A percentile compares a stretch with the other conserved stretches of the same genome.
phyloP scores from a whole-genome alignment of 805 yeast species.

The Candida maris region DNA sequence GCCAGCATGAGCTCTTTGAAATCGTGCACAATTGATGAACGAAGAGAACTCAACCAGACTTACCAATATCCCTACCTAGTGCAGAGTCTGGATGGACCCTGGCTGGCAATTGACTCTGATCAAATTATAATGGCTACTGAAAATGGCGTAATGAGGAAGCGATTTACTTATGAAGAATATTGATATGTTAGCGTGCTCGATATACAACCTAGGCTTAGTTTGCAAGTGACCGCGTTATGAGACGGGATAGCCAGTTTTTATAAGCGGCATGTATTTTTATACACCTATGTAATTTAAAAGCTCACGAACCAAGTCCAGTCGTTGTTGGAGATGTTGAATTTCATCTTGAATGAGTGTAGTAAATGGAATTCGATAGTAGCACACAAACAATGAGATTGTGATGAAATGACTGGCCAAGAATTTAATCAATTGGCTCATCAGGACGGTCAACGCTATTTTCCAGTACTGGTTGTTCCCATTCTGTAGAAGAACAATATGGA shows the following conservation, averaged over 20 bases:
- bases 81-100: slow-evolving; percentile 76
- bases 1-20: slow-evolving; percentile 25
- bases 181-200: too few relatives aligned
- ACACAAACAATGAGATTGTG: slow-evolving; percentile 17
- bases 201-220: too few relatives aligned
- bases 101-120: slow-evolving; percentile 65
- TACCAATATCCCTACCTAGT: slow-evolving; percentile 77
- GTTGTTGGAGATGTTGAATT: slow-evolving; percentile 22
- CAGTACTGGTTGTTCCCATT: slow-evolving; percentile 27
- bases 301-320: slow-evolving; percentile 19
- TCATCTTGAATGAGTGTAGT: slow-evolving; percentile 24
- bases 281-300: slow-evolving; percentile 12
- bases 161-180: slow-evolving; percentile 26
- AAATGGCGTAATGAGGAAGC: slow-evolving; percentile 31
- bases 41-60: slow-evolving; percentile 64
- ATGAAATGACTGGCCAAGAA: slow-evolving; percentile 19
- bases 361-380: slow-evolving; percentile 20
- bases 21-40: slow-evolving; percentile 65
- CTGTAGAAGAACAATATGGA: slow-evolving; percentile 29
- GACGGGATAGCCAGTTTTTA: too few relatives aligned
- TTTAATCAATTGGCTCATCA: slow-evolving; percentile 22
- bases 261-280: not conserved
- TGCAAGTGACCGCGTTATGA: too few relatives aligned
- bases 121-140: slow-evolving; percentile 46
- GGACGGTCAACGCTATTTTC: slow-evolving; percentile 26